A percentile compares a stretch with the other conserved stretches of the same genome.
phyloP scores from a whole-genome alignment of 257 asterid genomes.

The Cynanchum wilfordii region DNA sequence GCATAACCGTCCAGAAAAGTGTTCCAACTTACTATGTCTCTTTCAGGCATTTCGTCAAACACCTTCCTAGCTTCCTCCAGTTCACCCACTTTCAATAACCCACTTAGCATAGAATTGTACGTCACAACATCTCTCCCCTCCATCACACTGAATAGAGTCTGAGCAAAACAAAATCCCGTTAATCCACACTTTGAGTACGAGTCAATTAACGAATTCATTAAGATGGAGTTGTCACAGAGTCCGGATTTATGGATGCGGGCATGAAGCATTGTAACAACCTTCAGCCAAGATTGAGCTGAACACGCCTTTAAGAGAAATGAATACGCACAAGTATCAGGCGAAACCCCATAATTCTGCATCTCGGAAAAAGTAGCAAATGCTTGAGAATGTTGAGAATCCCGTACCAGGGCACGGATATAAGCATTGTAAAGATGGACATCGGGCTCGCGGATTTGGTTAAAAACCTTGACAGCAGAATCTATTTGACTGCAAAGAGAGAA shows the following conservation, averaged over 20 bases:
- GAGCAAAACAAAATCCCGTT: constrained; percentile 42
- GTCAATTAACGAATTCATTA: constrained; percentile 63
- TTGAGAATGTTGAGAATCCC: constrained; percentile 38
- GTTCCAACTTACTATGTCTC: constrained; percentile 40
- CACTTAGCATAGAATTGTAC: constrained; percentile 60
- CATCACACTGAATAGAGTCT: constrained; percentile 44
- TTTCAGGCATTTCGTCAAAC: constrained; percentile 34
- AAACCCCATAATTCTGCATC: constrained; percentile 48
- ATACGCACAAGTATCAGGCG: constrained; percentile 59
- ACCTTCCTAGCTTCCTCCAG: constrained; percentile 25
- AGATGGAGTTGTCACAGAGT: constrained; percentile 45
- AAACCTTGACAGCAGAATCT: constrained; percentile 44
- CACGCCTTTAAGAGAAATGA: constrained; percentile 59
- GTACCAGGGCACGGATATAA: constrained; percentile 42
- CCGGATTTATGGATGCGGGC: constrained; percentile 53
- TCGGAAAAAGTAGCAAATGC: constrained; percentile 44
- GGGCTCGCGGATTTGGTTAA: constrained; percentile 44
- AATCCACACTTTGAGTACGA: constrained; percentile 60
- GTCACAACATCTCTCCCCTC: constrained; percentile 56
- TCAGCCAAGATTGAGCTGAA: constrained; percentile 31
- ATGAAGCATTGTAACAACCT: constrained; percentile 45
- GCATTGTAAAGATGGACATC: constrained; percentile 49
- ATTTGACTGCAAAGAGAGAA: constrained; percentile 51
- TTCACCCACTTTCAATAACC: constrained; percentile 24
- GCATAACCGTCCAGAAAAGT: constrained; percentile 32